Conservation (phyloP, 1,284 basidiomycete genomes). For the Papiliotrema nemorosa region DNA sequence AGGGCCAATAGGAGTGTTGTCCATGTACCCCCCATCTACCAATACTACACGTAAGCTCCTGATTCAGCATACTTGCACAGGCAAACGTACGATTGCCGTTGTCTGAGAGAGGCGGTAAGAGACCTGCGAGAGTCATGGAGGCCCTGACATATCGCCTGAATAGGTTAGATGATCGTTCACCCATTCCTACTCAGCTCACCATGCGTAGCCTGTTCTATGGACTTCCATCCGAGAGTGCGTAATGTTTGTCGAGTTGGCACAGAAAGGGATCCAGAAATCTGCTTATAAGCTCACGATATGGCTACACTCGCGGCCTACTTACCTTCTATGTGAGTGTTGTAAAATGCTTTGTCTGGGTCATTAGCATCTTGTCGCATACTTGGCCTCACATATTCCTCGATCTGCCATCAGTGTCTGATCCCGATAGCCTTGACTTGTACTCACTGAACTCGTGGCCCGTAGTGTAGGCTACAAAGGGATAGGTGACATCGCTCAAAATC, state of each 20-base stretch:
- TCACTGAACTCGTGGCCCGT: slow-evolving; percentile 85
- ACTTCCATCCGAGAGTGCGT: slow-evolving; percentile 95
- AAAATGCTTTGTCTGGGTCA: slow-evolving; percentile 58
- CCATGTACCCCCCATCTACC: slow-evolving; percentile 93
- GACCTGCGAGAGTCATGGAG: slow-evolving; percentile 94
- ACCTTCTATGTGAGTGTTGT: slow-evolving; percentile 86
- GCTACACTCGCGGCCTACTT: slow-evolving; percentile 11
- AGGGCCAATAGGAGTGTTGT: slow-evolving; percentile 84
- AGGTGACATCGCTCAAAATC: slow-evolving; percentile 91
- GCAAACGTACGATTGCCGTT: slow-evolving; percentile 65
- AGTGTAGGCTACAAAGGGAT: slow-evolving; percentile 95
- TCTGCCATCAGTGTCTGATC: slow-evolving; percentile 25
- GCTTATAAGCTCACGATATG: neutral
- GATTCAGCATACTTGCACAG: slow-evolving; percentile 39
- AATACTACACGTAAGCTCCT: slow-evolving; percentile 54
- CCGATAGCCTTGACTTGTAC: slow-evolving; percentile 7
- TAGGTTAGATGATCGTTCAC: neutral
- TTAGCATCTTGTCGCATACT: slow-evolving; percentile 9
- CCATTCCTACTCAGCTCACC: slow-evolving; percentile 53
- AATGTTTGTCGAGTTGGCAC: slow-evolving; percentile 99
- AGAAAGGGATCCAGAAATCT: slow-evolving; percentile 99
- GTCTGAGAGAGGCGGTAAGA: slow-evolving; percentile 92
- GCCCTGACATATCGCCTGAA: slow-evolving; percentile 64
- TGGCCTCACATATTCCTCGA: slow-evolving; percentile 39
- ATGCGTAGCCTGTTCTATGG: slow-evolving; percentile 93